These are phyloP conservation scores for Galeopsis tetrahit DNA, from an alignment of 257 asterid genomes.

Conservation along the genomic window DNA sequence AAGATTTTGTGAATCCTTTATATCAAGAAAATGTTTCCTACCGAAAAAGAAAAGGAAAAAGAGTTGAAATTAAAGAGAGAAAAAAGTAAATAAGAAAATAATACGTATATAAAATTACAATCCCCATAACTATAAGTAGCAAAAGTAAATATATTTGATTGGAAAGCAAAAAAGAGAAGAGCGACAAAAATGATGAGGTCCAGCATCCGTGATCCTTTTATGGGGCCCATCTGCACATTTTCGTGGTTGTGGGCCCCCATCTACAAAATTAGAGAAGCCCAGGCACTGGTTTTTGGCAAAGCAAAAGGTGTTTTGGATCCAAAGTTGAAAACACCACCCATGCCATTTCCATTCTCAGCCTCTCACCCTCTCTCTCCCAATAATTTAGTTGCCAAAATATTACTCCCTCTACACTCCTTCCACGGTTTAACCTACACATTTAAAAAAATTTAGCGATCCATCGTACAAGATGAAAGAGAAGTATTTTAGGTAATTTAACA, in stretches of 20 bases:
- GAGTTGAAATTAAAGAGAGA: too few species aligned
- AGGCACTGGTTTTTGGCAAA: conserved; percentile 43
- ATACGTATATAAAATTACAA: too few species aligned
- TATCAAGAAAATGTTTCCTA: background rate
- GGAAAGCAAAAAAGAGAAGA: conserved; percentile 31
- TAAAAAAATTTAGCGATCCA: too few species aligned
- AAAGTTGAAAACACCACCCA: conserved; percentile 47
- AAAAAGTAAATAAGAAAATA: too few species aligned
- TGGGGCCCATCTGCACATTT: conserved; percentile 51
- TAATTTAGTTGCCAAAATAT: conserved; percentile 23
- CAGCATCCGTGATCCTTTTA: conserved; percentile 43
- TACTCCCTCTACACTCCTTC: too few species aligned
- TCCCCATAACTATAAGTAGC: background rate
- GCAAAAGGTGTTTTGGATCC: conserved; percentile 65
- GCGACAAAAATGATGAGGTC: conserved; percentile 67
- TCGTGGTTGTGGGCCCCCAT: conserved; percentile 47
- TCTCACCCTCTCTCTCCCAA: background rate
- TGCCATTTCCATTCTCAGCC: background rate
- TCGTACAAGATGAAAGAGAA: too few species aligned
- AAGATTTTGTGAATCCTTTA: too few species aligned
- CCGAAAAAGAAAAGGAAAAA: too few species aligned
- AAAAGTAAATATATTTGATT: conserved; percentile 30
- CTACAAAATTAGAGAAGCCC: conserved; percentile 35
- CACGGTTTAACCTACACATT: too few species aligned
- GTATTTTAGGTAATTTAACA: too few species aligned